A percentile compares a stretch with the other conserved stretches of the same genome.
phyloP scores from a whole-genome alignment of 495 filamentous ascomycete genomes.

The Neurospora sublineolata region DNA sequence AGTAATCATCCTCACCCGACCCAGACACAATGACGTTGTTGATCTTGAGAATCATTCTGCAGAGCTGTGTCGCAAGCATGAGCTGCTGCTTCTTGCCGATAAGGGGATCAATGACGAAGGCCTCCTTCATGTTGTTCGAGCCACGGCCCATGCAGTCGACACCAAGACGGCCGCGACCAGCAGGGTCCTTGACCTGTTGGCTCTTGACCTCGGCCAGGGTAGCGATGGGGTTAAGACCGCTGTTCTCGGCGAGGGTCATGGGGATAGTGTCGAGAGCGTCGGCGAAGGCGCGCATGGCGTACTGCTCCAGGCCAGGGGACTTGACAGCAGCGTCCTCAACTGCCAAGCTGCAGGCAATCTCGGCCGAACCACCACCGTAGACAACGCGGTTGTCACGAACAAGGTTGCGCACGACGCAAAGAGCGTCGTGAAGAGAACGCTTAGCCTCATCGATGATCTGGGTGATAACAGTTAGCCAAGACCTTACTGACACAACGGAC shows the following conservation, averaged over 20 bases:
- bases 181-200: conserved; percentile 82
- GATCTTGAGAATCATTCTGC: conserved; percentile 98
- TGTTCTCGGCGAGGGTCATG: conserved; percentile 97
- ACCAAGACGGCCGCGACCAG: conserved; percentile 54
- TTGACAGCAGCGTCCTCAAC: conserved; percentile 93
- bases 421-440: conserved; percentile 90
- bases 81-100: conserved; percentile 97
- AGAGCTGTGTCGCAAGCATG: conserved; percentile 89
- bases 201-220: conserved; percentile 91
- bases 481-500: background rate
- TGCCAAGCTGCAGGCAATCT: conserved; percentile 93
- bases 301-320: conserved; percentile 92
- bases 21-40: conserved; percentile 94
- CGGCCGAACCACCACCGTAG: conserved; percentile 94
- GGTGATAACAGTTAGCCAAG: conserved; percentile 11
- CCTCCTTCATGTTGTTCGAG: conserved; percentile 90
- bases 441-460: conserved; percentile 98
- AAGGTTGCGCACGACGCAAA: conserved; percentile 95
- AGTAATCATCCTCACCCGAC: conserved; percentile 85
- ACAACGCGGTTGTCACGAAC: conserved; percentile 94
- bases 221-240: conserved; percentile 88
- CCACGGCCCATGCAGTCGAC: conserved; percentile 97
- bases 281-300: conserved; percentile 95
- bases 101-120: conserved; percentile 94
- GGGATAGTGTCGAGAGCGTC: conserved; percentile 90